phyloP scores from a whole-genome alignment of 352 stramenopile genomes.

The Globisporangium echinulatum region DNA sequence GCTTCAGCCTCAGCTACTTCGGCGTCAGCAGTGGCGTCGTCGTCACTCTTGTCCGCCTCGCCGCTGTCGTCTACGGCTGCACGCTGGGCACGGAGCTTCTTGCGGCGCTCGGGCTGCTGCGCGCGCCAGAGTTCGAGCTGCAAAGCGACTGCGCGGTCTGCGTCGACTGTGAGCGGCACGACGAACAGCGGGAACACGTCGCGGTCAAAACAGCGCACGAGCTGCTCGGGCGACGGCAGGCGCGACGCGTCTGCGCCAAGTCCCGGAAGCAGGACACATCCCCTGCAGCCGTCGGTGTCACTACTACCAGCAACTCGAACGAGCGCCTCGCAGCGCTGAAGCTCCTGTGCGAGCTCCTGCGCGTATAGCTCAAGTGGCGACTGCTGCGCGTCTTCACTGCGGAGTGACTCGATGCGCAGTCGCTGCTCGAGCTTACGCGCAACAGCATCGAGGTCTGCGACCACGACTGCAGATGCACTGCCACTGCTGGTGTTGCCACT shows the following conservation, averaged over 20 bases:
- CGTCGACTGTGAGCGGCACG: constrained; percentile 25
- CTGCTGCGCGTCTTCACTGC: constrained; percentile 8
- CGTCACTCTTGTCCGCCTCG: constrained; percentile 6
- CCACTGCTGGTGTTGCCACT: neutral
- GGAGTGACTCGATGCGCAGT: constrained; percentile 15
- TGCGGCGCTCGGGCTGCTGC: constrained; percentile 13
- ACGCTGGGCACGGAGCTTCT: constrained; percentile 3
- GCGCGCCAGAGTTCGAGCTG: constrained; percentile 29
- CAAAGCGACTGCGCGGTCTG: constrained; percentile 21
- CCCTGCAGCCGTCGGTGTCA: neutral
- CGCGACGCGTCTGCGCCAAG: constrained; percentile 12
- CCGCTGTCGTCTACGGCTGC: constrained; percentile 9
- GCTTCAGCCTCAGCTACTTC: constrained; percentile 36
- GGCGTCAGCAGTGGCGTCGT: constrained; percentile 8
- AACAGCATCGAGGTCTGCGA: constrained; percentile 12
- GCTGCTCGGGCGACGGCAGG: constrained; percentile 28
- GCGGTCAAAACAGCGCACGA: constrained; percentile 34
- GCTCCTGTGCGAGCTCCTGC: constrained; percentile 15
- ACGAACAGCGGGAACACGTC: constrained; percentile 52
- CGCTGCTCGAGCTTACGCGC: constrained; percentile 6
- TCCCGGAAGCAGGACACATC: constrained; percentile 6
- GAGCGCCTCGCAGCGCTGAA: constrained; percentile 3
- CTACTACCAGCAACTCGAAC: neutral
- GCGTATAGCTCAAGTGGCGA: constrained; percentile 11
- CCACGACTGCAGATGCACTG: constrained; percentile 8